Conservation (phyloP, 257 asterid species). For the Solanum medicagineum region DNA sequence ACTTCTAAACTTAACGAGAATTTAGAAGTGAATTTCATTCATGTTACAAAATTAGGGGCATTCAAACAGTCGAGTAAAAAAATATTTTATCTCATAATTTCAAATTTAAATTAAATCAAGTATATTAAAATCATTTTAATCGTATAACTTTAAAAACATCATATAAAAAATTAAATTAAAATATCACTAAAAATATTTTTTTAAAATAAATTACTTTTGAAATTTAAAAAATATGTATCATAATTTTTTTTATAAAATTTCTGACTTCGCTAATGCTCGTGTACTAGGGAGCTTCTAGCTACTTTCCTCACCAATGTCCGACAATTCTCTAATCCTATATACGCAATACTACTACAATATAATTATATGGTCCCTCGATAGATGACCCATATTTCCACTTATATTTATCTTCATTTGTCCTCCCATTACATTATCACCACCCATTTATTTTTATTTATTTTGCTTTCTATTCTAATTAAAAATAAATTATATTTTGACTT, state of each 20-base stretch:
- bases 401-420: neutral
- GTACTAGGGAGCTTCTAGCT: accelerated
- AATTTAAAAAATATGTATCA: too few species aligned
- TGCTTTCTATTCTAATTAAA: neutral
- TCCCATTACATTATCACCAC: neutral
- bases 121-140: too few species aligned
- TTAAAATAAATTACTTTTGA: too few species aligned
- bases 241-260: neutral
- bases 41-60: too few species aligned
- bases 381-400: neutral
- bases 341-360: neutral
- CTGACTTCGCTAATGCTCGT: neutral
- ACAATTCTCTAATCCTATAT: neutral
- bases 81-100: too few species aligned
- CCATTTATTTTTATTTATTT: neutral
- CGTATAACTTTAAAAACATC: too few species aligned
- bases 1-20: too few species aligned
- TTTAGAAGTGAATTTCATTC: too few species aligned
- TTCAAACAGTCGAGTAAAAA: too few species aligned
- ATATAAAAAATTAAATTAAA: too few species aligned
- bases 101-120: too few species aligned
- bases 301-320: neutral
- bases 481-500: neutral
- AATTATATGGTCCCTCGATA: neutral
- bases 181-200: too few species aligned